Evolutionary conservation across 495 filamentous ascomycete species (phyloP).

Genomic region (Penicillium paradoxum): DNA sequence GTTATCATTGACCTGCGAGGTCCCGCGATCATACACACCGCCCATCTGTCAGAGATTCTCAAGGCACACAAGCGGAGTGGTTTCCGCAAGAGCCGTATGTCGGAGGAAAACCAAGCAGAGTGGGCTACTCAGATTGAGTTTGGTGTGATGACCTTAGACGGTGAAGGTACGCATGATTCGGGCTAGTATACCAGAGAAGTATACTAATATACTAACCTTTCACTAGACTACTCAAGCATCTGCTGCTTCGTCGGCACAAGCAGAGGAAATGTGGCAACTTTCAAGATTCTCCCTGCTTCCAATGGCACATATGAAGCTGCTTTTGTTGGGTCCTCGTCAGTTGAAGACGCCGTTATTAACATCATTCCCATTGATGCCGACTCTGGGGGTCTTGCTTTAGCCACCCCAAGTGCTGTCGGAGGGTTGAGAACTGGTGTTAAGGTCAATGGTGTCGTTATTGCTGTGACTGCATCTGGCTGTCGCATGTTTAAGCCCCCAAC

Average conservation of each 20-base stretch:
- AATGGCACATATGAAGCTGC: slow-evolving; percentile 68
- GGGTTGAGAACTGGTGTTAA: slow-evolving; percentile 64
- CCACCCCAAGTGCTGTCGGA: slow-evolving; percentile 66
- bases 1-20: slow-evolving; percentile 82
- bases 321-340: slow-evolving; percentile 56
- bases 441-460: slow-evolving; percentile 65
- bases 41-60: slow-evolving; percentile 58
- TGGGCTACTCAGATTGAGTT: slow-evolving; percentile 81
- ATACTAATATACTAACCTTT: slow-evolving; percentile 27
- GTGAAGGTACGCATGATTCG: slow-evolving; percentile 52
- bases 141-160: slow-evolving; percentile 87
- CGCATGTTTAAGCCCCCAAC: slow-evolving; percentile 82
- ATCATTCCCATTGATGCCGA: slow-evolving; percentile 76
- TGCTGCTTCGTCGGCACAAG: slow-evolving; percentile 88
- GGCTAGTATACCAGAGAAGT: background rate
- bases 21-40: slow-evolving; percentile 77
- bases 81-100: slow-evolving; percentile 51
- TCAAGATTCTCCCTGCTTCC: slow-evolving; percentile 75
- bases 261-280: slow-evolving; percentile 73
- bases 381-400: slow-evolving; percentile 66
- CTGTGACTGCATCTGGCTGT: slow-evolving; percentile 66
- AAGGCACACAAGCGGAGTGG: slow-evolving; percentile 66
- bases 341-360: slow-evolving; percentile 69
- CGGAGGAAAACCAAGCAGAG: slow-evolving; percentile 50
- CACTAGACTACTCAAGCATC: slow-evolving; percentile 80